Conservation (phyloP, 441 rosid genomes). For the Melastoma candidum region DNA sequence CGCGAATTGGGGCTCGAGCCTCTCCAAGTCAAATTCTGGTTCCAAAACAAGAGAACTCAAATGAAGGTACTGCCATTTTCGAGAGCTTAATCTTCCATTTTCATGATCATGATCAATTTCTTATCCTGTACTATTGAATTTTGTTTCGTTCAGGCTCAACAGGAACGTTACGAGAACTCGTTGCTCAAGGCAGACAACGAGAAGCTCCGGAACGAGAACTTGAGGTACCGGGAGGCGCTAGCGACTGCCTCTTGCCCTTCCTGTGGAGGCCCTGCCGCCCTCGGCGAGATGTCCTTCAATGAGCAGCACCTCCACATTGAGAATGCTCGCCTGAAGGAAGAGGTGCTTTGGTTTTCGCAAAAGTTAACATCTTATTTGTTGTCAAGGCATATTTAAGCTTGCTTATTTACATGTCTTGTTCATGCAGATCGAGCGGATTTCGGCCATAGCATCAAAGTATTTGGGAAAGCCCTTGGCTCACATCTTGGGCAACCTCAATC, state of each 20-base stretch:
- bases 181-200: conserved; percentile 73
- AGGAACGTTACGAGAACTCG: conserved; percentile 75
- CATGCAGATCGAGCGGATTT: conserved; percentile 68
- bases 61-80: conserved; percentile 51
- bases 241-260: conserved; percentile 81
- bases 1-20: conserved; percentile 69
- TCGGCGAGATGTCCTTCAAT: conserved; percentile 91
- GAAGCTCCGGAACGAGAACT: conserved; percentile 72
- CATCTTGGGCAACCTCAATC: conserved; percentile 39
- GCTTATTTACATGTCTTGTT: not conserved
- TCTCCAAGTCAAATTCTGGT: conserved; percentile 89
- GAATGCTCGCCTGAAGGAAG: conserved; percentile 77
- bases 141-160: conserved; percentile 45
- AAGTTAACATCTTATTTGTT: too few species aligned
- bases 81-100: not conserved
- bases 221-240: conserved; percentile 76
- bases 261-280: conserved; percentile 91
- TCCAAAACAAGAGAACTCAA: conserved; percentile 96
- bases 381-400: too few species aligned
- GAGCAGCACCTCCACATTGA: conserved; percentile 88
- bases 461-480: conserved; percentile 81
- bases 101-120: too few species aligned
- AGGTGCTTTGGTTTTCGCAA: conserved; percentile 28
- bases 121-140: too few species aligned
- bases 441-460: conserved; percentile 83